Conservation (phyloP, 768 basidiomycete genomes). For the Baorangia bicolor region DNA sequence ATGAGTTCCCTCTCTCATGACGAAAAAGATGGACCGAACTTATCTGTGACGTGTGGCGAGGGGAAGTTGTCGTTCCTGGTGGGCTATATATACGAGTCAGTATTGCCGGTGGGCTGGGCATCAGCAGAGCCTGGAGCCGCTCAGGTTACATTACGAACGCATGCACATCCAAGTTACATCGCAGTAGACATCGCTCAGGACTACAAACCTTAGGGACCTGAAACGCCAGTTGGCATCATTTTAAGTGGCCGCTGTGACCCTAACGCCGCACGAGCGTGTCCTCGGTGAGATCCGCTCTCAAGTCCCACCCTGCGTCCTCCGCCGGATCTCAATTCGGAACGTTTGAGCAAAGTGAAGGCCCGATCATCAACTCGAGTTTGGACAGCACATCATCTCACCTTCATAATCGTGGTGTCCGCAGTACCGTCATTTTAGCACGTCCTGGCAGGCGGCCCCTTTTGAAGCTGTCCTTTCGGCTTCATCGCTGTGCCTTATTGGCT, state of each 20-base stretch:
- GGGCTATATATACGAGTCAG: not conserved
- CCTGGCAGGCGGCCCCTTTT: conserved; percentile 17
- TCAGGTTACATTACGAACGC: not conserved
- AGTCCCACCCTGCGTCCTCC: conserved; percentile 9
- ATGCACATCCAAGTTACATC: conserved; percentile 8
- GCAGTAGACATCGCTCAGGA: conserved; percentile 5
- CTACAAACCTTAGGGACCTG: conserved; percentile 4
- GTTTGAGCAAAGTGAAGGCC: conserved; percentile 20
- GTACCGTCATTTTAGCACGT: conserved; percentile 1
- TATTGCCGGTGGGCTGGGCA: not conserved
- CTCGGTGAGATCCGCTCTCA: conserved; percentile 31
- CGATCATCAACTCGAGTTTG: conserved; percentile 21
- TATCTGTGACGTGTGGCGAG: conserved; percentile 7
- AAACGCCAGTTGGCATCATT: conserved; percentile 18
- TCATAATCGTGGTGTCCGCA: conserved; percentile 17
- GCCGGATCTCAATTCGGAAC: conserved; percentile 26
- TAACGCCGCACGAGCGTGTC: conserved; percentile 22
- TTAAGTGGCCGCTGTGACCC: not conserved
- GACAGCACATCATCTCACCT: conserved; percentile 17
- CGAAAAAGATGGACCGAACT: not conserved
- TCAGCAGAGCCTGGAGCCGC: not conserved
- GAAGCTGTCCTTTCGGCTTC: not conserved
- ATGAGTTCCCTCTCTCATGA: not conserved
- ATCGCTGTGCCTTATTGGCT: conserved; percentile 19
- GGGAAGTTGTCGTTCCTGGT: conserved; percentile 2